Evolutionary conservation across 768 basidiomycete genomes (phyloP).

Genomic region (Termitomyces sp.): DNA sequence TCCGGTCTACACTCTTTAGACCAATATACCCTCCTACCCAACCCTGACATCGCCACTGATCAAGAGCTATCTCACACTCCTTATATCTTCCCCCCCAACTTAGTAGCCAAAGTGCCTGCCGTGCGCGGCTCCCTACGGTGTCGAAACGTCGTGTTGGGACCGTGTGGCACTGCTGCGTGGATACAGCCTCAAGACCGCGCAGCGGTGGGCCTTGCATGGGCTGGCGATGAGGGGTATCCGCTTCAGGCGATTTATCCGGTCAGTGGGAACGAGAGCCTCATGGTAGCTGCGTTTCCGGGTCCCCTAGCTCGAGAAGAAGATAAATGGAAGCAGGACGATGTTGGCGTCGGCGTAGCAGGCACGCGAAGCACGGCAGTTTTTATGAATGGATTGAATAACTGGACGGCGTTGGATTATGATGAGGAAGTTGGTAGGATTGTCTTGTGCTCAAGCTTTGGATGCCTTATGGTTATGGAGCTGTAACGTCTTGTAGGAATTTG

Average conservation of each 20-base stretch:
- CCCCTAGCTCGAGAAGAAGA: conserved; percentile 19
- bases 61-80: conserved; percentile 10
- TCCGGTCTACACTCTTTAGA: conserved; percentile 42
- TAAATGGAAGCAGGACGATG: not conserved
- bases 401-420: conserved; percentile 61
- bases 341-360: not conserved
- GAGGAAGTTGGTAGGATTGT: conserved; percentile 50
- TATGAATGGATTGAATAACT: conserved; percentile 32
- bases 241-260: conserved; percentile 12
- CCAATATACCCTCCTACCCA: conserved; percentile 42
- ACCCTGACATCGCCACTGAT: conserved; percentile 14
- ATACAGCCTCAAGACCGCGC: conserved; percentile 49
- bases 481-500: conserved; percentile 6
- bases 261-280: conserved; percentile 27
- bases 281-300: conserved; percentile 48
- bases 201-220: conserved; percentile 29
- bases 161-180: conserved; percentile 58
- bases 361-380: conserved; percentile 23
- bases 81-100: conserved; percentile 47
- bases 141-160: conserved; percentile 47
- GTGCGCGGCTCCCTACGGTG: conserved; percentile 51
- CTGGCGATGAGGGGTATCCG: conserved; percentile 14
- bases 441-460: conserved; percentile 45
- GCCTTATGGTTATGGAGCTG: conserved; percentile 36
- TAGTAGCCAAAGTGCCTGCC: conserved; percentile 29